Conservation (phyloP, 164 flowering plant genomes). For the Cinnamomum chago region DNA sequence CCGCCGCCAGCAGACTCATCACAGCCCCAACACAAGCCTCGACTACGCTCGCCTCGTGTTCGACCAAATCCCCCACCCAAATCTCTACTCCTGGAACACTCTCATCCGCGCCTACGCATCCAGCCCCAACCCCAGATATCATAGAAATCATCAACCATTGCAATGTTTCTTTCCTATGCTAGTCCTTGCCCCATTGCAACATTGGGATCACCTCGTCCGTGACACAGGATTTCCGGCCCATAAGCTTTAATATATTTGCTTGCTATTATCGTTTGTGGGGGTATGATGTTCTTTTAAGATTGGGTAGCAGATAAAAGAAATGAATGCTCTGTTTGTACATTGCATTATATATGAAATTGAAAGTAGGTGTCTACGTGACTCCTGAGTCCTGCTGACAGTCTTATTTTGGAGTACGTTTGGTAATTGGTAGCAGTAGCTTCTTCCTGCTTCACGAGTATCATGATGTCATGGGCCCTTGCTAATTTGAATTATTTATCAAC, state of each 20-base stretch:
- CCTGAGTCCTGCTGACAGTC: too few relatives aligned
- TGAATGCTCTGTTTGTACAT: neutral
- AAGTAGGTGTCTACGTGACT: too few relatives aligned
- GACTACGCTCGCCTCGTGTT: too few relatives aligned
- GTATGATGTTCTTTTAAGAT: too few relatives aligned
- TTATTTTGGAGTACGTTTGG: too few relatives aligned
- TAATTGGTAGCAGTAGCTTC: too few relatives aligned
- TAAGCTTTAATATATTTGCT: neutral
- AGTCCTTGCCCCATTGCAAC: neutral
- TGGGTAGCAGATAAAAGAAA: neutral
- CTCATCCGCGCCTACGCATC: too few relatives aligned
- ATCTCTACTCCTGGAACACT: too few relatives aligned
- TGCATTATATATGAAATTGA: neutral
- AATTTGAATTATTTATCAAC: neutral
- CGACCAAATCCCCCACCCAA: too few relatives aligned
- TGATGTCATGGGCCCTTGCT: neutral
- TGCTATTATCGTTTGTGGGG: neutral
- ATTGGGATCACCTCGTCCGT: neutral
- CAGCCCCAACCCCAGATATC: too few relatives aligned
- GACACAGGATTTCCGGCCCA: conserved; percentile 1
- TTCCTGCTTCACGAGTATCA: neutral
- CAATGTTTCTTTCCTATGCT: neutral
- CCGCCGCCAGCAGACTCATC: too few relatives aligned
- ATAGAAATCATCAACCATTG: neutral
- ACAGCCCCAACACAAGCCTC: too few relatives aligned